Conservation (phyloP, 352 stramenopile genomes). For the Phytophthora fragariae region DNA sequence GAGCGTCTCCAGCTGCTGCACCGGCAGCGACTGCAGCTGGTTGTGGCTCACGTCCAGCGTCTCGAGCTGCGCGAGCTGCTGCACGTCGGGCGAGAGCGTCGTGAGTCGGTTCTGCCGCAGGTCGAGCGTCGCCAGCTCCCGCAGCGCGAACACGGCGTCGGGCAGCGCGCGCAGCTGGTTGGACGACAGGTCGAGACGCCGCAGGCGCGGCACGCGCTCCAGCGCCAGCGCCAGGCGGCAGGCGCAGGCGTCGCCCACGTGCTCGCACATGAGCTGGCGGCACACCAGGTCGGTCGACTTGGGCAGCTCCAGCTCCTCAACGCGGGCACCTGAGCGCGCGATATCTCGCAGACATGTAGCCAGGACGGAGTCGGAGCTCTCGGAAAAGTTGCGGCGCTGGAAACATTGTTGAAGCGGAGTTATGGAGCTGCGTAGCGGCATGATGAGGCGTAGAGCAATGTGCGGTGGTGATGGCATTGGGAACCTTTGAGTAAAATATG, state of each 20-base stretch:
- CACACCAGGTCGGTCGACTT: slow-evolving; percentile 89
- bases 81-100: slow-evolving; percentile 50
- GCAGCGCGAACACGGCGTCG: slow-evolving; percentile 79
- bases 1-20: slow-evolving; percentile 51
- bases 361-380: not conserved
- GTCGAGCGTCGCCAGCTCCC: slow-evolving; percentile 62
- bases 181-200: slow-evolving; percentile 71
- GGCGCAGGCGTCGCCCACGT: slow-evolving; percentile 85
- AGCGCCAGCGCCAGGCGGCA: slow-evolving; percentile 86
- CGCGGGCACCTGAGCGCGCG: slow-evolving; percentile 52
- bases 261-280: slow-evolving; percentile 93
- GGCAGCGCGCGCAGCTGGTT: slow-evolving; percentile 85
- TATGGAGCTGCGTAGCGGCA: slow-evolving; percentile 12
- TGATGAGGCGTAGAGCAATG: not conserved
- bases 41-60: slow-evolving; percentile 75
- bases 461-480: not conserved
- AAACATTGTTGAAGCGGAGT: not conserved
- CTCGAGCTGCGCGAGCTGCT: slow-evolving; percentile 60
- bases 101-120: slow-evolving; percentile 74
- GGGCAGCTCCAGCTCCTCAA: slow-evolving; percentile 74
- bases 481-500: not conserved
- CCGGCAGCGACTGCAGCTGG: slow-evolving; percentile 47
- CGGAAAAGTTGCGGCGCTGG: slow-evolving; percentile 10
- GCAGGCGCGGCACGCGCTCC: slow-evolving; percentile 73
- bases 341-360: slow-evolving; percentile 71